A percentile compares a stretch with the other conserved stretches of the same genome.
phyloP scores from a whole-genome alignment of 2,329 filamentous ascomycete genomes.

The Cladorrhinum sp. region DNA sequence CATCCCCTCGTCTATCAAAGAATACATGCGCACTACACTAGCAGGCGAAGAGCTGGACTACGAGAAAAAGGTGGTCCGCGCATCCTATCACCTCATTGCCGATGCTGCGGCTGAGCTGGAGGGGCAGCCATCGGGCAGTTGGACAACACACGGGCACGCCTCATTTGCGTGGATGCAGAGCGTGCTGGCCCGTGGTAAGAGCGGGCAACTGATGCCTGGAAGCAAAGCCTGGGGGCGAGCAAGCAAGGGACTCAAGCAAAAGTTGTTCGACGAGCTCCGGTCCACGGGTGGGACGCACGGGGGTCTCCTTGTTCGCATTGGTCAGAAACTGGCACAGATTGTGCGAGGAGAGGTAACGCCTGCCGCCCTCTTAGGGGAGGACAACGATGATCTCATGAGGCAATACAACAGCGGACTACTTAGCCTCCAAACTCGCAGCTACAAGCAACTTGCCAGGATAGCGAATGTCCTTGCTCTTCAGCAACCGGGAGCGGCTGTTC shows the following conservation, averaged over 20 bases:
- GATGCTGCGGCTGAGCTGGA: slow-evolving; percentile 1
- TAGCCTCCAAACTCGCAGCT: slow-evolving; percentile 8
- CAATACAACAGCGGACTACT: slow-evolving; percentile 2
- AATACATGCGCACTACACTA: background rate
- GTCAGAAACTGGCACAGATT: slow-evolving; percentile 5
- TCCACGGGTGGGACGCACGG: slow-evolving; percentile 5
- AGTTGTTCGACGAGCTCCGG: slow-evolving; percentile 3
- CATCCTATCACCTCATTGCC: slow-evolving; percentile 6
- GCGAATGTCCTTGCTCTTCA: slow-evolving; percentile 4
- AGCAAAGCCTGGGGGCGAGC: background rate
- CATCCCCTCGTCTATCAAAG: slow-evolving; percentile 3
- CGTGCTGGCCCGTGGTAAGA: background rate
- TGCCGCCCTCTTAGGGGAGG: too few species aligned
- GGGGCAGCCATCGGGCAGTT: background rate
- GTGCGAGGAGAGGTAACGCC: slow-evolving; percentile 1
- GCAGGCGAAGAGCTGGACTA: background rate
- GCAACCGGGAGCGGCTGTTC: slow-evolving; percentile 3
- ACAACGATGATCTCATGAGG: background rate
- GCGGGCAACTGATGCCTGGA: slow-evolving; percentile 1
- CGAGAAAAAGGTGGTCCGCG: slow-evolving; percentile 2
- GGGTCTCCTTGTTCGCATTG: slow-evolving; percentile 3
- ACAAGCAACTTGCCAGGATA: slow-evolving; percentile 5
- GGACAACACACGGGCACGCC: background rate
- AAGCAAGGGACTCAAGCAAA: slow-evolving; percentile 5
- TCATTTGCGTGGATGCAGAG: slow-evolving; percentile 5